A percentile compares a stretch with the other conserved stretches of the same genome.
These are phyloP conservation scores for Cicer bijugum DNA, from an alignment of 306 rosid species.

Conservation along the genomic window DNA sequence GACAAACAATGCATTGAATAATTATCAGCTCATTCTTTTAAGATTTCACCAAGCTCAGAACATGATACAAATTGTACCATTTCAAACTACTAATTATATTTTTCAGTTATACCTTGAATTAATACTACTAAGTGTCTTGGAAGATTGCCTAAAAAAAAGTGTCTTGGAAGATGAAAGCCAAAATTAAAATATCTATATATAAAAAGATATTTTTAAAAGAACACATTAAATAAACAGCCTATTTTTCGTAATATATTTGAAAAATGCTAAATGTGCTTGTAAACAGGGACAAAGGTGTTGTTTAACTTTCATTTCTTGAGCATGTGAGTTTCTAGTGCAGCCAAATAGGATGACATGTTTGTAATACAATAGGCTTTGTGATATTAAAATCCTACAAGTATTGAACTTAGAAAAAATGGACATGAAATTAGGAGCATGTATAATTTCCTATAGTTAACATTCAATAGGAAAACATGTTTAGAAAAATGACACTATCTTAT, in stretches of 20 bases:
- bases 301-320: slow-evolving; percentile 5
- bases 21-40: background rate
- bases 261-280: too few species aligned
- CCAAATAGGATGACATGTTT: slow-evolving; percentile 3
- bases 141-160: too few species aligned
- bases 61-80: too few species aligned
- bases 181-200: too few species aligned
- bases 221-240: too few species aligned
- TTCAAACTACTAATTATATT: too few species aligned
- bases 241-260: too few species aligned
- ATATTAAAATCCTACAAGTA: background rate
- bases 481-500: slow-evolving; percentile 2
- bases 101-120: too few species aligned
- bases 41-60: background rate
- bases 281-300: too few species aligned
- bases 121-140: too few species aligned
- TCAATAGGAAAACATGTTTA: background rate
- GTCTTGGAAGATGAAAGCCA: too few species aligned
- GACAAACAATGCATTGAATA: background rate
- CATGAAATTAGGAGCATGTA: background rate
- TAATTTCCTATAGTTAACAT: background rate
- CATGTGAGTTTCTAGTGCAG: background rate
- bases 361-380: background rate
- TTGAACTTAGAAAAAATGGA: slow-evolving; percentile 4
- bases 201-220: too few species aligned